Conservation (phyloP, 2,329 filamentous ascomycete genomes). For the Sporothrix variecibatus region DNA sequence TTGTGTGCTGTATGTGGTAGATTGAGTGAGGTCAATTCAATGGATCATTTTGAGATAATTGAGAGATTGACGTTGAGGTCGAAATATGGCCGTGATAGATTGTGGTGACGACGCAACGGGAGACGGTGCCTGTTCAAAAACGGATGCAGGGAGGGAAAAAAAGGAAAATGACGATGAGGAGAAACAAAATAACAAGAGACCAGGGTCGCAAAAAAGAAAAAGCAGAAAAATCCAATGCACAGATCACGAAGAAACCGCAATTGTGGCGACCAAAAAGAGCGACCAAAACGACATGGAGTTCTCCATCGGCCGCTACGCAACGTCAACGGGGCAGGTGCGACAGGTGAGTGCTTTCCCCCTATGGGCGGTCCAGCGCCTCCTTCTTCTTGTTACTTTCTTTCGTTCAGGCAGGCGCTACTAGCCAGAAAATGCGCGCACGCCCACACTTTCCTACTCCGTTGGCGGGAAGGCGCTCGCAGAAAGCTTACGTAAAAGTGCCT, state of each 20-base stretch:
- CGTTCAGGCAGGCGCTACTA: neutral
- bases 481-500: slow-evolving; percentile 19
- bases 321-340: slow-evolving; percentile 9
- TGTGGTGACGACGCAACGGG: neutral
- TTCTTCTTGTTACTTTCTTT: no score
- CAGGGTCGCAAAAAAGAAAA: neutral
- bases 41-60: slow-evolving; percentile 2
- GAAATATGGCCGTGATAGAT: neutral
- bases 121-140: neutral
- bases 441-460: slow-evolving; percentile 5
- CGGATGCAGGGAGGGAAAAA: neutral
- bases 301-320: neutral
- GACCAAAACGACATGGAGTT: neutral
- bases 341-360: neutral
- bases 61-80: neutral
- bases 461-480: neutral
- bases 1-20: neutral
- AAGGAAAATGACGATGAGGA: neutral
- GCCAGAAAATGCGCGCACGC: slow-evolving; percentile 11
- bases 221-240: neutral
- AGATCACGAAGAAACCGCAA: slow-evolving; percentile 14
- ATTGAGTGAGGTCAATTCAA: neutral
- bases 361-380: neutral
- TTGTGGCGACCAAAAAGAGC: slow-evolving; percentile 5
- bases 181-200: neutral